phyloP scores from a whole-genome alignment of 495 filamentous ascomycete species.

The Aspergillus steynii region DNA sequence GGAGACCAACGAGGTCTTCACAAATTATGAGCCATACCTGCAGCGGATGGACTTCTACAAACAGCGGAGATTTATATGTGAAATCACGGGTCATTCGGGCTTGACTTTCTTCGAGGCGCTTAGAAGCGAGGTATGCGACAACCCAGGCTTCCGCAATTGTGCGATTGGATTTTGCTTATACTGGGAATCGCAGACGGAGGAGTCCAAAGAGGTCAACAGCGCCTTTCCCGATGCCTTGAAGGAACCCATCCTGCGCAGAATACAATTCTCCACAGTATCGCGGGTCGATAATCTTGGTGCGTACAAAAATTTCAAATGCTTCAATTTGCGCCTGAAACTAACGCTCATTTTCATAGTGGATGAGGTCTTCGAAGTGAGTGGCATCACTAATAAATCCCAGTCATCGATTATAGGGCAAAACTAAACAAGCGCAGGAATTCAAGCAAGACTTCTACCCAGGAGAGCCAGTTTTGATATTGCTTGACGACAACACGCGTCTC shows the following conservation, averaged over 20 bases:
- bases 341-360: slow-evolving; percentile 53
- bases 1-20: slow-evolving; percentile 87
- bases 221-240: slow-evolving; percentile 90
- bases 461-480: slow-evolving; percentile 74
- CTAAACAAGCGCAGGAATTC: slow-evolving; percentile 70
- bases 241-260: slow-evolving; percentile 82
- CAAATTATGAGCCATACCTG: slow-evolving; percentile 85
- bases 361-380: slow-evolving; percentile 61
- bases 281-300: slow-evolving; percentile 86
- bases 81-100: slow-evolving; percentile 90
- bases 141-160: not conserved
- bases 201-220: slow-evolving; percentile 84
- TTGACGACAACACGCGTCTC: slow-evolving; percentile 67
- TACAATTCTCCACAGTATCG: slow-evolving; percentile 89
- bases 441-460: slow-evolving; percentile 93
- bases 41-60: slow-evolving; percentile 90
- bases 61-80: slow-evolving; percentile 89
- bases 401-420: not conserved
- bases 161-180: not conserved
- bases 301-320: slow-evolving; percentile 20
- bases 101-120: slow-evolving; percentile 93
- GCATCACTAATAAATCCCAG: not conserved
- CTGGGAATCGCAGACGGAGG: slow-evolving; percentile 60
- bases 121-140: slow-evolving; percentile 78
- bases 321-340: slow-evolving; percentile 18